Conservation (phyloP, 2,329 filamentous ascomycete genomes). For the Aspergillus sp. region DNA sequence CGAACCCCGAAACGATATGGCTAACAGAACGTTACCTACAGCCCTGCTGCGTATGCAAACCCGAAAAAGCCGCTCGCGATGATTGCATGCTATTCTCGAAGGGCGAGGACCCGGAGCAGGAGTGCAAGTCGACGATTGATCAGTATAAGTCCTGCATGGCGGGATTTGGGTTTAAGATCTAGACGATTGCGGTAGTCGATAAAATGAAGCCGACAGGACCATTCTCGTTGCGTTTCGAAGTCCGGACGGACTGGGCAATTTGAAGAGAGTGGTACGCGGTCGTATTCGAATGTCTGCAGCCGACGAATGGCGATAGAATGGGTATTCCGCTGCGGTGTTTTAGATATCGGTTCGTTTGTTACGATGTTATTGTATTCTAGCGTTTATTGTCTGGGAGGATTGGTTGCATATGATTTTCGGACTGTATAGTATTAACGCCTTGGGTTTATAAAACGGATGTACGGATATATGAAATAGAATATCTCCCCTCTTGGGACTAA, state of each 20-base stretch:
- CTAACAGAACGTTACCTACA: constrained; percentile 32
- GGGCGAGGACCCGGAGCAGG: constrained; percentile 66
- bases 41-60: constrained; percentile 97
- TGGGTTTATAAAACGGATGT: background rate
- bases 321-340: too few species aligned
- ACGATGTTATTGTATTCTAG: constrained; percentile 13
- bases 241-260: too few species aligned
- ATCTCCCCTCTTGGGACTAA: constrained; percentile 10
- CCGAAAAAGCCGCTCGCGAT: constrained; percentile 85
- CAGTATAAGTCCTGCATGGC: constrained; percentile 90
- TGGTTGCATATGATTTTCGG: constrained; percentile 2
- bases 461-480: constrained; percentile 6
- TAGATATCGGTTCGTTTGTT: background rate
- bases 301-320: too few species aligned
- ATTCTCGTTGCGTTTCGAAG: too few species aligned
- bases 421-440: constrained; percentile 3
- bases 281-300: too few species aligned
- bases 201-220: too few species aligned
- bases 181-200: background rate
- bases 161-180: constrained; percentile 75
- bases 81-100: constrained; percentile 99
- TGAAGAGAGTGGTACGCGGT: too few species aligned
- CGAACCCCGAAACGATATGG: background rate
- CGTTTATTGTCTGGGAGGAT: constrained; percentile 15
- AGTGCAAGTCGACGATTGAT: constrained; percentile 75